Base-by-base conservation (phyloP, 2,329 filamentous ascomycete genomes). In the Blumeria hordei region DNA sequence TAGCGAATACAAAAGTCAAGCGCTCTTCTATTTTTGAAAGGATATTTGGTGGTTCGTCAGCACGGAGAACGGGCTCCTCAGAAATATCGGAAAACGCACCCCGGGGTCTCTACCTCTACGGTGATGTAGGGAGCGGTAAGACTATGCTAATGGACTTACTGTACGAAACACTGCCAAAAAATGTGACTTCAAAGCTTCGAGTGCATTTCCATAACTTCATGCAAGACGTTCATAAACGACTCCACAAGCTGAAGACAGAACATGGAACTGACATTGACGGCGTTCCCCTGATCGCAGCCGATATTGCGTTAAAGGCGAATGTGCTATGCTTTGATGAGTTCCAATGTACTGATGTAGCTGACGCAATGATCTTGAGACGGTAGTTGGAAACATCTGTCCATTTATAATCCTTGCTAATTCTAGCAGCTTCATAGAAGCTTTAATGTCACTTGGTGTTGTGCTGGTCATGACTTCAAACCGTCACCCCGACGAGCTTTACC, bases 161-260 rank as follows among this genome's bases (percentile, higher is more conserved):
- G 68, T 94, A 88, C 70, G 88, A 96, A 60, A 95, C 90, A 0
- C 72, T 96, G 21, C 92, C 92, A 0, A 67, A 72, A 14, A 82
- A 83, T 57, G 88, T 96, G 60, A 76, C 74, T 56, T 78, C 80
- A 35, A 95, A 94, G 71, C 93, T 83, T 50, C 77, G 92, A 51
- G 95, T 98, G 64, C 92, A 98, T 71, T 98, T 98, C 69, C 88
- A 96, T 72, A 94, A 94, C 67, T 98, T 98, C 72, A 98, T 98
- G 92, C 92, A 96, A 68, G 85, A 94, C 67, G 83, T 96, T 52
- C 92, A 98, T 70, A 87, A 83, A 67, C 77, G 90, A 58, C 71
- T 96, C 63, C 92, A 96, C 71, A 80, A 79, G 65, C 81, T 94
- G 69, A 95, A 94, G 71, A 83, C 92, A 76, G 71, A 81, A 62